Evolutionary conservation across 345 rosid species (phyloP), one percentile per base, ranked within the genome.

Genomic region (Clausena lansium): DNA sequence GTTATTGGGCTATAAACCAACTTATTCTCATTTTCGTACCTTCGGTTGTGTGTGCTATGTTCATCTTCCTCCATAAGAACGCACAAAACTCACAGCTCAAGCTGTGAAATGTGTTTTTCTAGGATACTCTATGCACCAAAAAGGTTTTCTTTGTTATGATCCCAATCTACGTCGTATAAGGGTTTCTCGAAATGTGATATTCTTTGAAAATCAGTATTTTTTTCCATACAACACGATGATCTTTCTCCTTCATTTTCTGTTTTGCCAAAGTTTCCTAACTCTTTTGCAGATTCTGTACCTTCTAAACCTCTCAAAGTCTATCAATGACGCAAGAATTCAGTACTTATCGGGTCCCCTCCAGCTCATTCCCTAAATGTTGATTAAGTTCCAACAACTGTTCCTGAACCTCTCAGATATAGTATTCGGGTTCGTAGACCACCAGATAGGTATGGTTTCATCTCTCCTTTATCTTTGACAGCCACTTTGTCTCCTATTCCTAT

Each of bases 401-500:
- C 13, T 28, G 41, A 14, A 1, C 61, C 63, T 32, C 64, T 71
- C 1, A 71, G 22, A 55, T 0, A 59, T 0, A 66, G 27, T 36
- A 66, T 27, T 36, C 1, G 27, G 35, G 70, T 66, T 33, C 7
- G 24, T 76, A 67, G 8, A 67, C 73, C 66, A 1, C 57, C 5
- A 1, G 25, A 76, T 67, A 67, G 73, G 73, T 55, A 4, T 67
- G 55, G 73, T 66, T 52, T 65, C 30, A 15, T 25, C 2, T 0
- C 30, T 35, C 64, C 47, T 14, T 27, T 33, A 32, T 76, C 71
- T 5, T 50, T 76, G 24, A 66, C 35, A 10, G 2, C 38, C 22
- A 50, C 63, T 2, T 65, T 76, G 33, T 76, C 72, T 64, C 33
- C 64, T 76, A 76, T 20, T 66, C 47, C 9, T 64, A 63, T 75